These are phyloP conservation scores for Sungouiella thailandica DNA, from an alignment of 805 yeast genomes.

Conservation along the genomic window DNA sequence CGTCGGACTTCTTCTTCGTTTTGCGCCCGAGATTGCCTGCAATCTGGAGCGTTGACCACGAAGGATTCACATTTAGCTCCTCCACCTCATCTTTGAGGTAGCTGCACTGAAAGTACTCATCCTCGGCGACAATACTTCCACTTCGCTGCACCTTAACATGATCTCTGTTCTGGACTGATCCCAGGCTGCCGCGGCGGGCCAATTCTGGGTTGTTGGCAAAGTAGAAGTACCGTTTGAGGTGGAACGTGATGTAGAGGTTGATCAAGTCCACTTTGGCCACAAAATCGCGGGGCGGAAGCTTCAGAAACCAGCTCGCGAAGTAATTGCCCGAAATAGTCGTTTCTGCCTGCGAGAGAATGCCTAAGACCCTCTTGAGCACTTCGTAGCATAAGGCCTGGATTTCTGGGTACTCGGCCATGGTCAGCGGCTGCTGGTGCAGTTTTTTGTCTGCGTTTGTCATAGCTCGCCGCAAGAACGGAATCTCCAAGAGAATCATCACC, in stretches of 20 bases:
- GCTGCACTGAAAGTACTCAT: constrained; percentile 11
- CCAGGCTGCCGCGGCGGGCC: constrained; percentile 7
- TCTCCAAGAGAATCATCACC: constrained; percentile 62
- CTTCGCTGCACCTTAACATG: constrained; percentile 1
- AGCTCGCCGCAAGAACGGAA: constrained; percentile 56
- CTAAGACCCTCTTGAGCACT: constrained; percentile 62
- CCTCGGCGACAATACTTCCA: constrained; percentile 1
- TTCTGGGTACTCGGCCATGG: constrained; percentile 44
- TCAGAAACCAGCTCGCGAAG: constrained; percentile 54
- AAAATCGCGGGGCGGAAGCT: constrained; percentile 40
- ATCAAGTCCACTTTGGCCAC: constrained; percentile 55
- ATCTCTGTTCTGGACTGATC: constrained; percentile 4
- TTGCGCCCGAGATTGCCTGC: constrained; percentile 2
- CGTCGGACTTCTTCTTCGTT: constrained; percentile 9
- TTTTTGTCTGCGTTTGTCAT: constrained; percentile 28
- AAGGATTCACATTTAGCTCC: constrained; percentile 1
- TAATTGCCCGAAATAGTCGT: constrained; percentile 31
- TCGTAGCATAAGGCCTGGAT: constrained; percentile 60
- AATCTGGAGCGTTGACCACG: constrained; percentile 3
- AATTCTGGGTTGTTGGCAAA: constrained; percentile 23
- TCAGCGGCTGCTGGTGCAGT: constrained; percentile 8
- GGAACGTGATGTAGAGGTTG: constrained; percentile 76
- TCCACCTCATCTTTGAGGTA: constrained; percentile 13
- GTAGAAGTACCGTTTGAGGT: constrained; percentile 52
- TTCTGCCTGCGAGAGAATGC: constrained; percentile 54